Base-by-base conservation (phyloP, 2,329 filamentous ascomycete genomes). In the Fusarium redolens region DNA sequence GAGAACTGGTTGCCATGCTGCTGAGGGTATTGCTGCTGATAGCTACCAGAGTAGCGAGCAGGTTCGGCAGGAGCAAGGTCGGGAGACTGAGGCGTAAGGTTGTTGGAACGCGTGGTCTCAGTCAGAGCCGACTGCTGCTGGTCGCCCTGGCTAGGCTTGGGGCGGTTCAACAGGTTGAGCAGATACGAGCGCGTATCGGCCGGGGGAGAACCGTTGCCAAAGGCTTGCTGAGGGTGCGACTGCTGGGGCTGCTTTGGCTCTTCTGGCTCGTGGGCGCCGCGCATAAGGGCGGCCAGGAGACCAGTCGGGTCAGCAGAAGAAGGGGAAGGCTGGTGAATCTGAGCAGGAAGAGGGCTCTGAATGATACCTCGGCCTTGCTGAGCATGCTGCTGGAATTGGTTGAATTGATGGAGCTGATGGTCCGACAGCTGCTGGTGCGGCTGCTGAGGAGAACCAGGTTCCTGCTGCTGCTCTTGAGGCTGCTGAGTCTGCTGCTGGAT, bases 141-240 rank as follows among this genome's bases (percentile, higher is more conserved):
- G 51, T 91, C 88, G 52, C 83, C 85, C 80, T 92, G 90, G 65
- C 86, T 85, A 17, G 90, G 90, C 83, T 92, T 95, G 58, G 93
- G 91, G 54, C 92, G 91, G 78, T 95, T 96, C 72, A 99, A 88
- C 65, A 98, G 86, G 76, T 94, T 92, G 70, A 98, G 90, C 52
- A 99, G 86, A 79, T 96, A 93, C 72, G 96, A 92, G 81, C 97
- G 93, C 8, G 95, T 93, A 80, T 94, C 92, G 51, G 90, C 87
- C 28, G 88, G 83, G 59, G 90, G 88, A 47, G 88, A 85, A 38
- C 84, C 84, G 31, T 85, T 82, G 71, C 82, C 85, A 82, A 87
- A 88, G 43, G 82, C 75, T 61, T 77, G 80, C 48, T 76, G 61
- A 54, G 68, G 77, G 59, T 61, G 69, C 54, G 45, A 78, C 50